Conservation (phyloP, 176 grass and related monocot species). For the Cenchrus purpureus region DNA sequence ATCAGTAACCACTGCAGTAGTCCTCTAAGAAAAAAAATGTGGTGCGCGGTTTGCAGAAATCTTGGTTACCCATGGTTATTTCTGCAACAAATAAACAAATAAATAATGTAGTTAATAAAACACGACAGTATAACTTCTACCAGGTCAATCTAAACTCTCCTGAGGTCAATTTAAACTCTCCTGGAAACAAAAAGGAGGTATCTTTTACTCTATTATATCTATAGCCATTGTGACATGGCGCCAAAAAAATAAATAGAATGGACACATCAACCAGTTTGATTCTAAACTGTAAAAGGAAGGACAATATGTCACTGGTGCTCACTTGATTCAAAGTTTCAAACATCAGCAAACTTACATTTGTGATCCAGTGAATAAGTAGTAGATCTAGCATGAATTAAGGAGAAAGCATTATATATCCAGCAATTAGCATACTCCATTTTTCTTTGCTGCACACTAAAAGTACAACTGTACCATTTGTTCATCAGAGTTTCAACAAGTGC, state of each 20-base stretch:
- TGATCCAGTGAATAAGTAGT: neutral
- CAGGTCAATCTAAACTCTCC: neutral
- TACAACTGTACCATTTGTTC: neutral
- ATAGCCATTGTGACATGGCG: neutral
- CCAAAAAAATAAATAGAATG: neutral
- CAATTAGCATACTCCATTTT: neutral
- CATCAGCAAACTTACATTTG: neutral
- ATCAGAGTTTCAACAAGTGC: slow-evolving; percentile 16
- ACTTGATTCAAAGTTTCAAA: neutral
- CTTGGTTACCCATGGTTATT: neutral
- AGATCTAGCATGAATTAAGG: neutral
- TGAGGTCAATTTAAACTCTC: neutral
- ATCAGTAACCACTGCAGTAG: slow-evolving; percentile 1
- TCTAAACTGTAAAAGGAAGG: neutral
- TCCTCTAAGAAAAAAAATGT: slow-evolving; percentile 10
- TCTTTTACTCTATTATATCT: neutral
- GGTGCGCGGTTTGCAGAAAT: neutral
- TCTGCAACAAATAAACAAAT: slow-evolving; percentile 13
- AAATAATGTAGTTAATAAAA: slow-evolving; percentile 31
- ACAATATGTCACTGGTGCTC: neutral
- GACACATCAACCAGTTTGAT: neutral
- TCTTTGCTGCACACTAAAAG: slow-evolving; percentile 20
- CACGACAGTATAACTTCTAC: neutral
- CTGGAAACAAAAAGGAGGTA: slow-evolving; percentile 4
- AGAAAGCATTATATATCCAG: slow-evolving; percentile 3